Evolutionary conservation across 495 filamentous ascomycete genomes (phyloP).

Genomic region (Neurospora sp.): DNA sequence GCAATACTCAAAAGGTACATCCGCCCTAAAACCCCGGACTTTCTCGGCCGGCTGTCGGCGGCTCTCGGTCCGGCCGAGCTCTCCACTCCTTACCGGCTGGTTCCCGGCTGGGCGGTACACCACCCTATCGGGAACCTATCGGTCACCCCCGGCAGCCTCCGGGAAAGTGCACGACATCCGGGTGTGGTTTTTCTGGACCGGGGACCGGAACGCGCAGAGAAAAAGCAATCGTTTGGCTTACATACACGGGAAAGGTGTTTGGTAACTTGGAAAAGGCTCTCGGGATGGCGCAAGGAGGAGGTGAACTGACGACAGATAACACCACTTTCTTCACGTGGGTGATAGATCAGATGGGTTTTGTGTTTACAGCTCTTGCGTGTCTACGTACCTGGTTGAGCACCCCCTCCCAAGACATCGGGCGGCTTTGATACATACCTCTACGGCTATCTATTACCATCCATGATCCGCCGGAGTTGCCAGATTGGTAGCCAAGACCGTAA

Average conservation of each 20-base stretch:
- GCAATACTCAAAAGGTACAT: neutral
- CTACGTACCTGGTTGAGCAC: neutral
- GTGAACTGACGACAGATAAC: neutral
- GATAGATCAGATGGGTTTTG: neutral
- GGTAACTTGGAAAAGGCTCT: neutral
- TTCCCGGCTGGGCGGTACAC: neutral
- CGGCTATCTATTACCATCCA: neutral
- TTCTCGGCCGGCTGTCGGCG: neutral
- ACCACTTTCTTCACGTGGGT: neutral
- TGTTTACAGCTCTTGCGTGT: neutral
- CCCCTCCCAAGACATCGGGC: neutral
- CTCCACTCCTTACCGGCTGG: neutral
- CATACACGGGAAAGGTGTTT: neutral
- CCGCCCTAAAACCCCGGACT: neutral
- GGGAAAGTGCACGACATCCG: neutral
- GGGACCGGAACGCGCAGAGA: neutral
- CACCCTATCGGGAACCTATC: neutral
- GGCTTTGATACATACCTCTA: neutral
- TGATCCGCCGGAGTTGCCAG: neutral
- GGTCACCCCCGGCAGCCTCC: neutral
- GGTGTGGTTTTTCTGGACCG: neutral
- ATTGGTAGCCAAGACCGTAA: neutral
- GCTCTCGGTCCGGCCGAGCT: neutral
- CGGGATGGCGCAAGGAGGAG: neutral
- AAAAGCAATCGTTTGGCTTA: neutral